These are phyloP conservation scores for Fusarium cicatricum DNA, from an alignment of 2,329 filamentous ascomycete species.

Conservation along the genomic window DNA sequence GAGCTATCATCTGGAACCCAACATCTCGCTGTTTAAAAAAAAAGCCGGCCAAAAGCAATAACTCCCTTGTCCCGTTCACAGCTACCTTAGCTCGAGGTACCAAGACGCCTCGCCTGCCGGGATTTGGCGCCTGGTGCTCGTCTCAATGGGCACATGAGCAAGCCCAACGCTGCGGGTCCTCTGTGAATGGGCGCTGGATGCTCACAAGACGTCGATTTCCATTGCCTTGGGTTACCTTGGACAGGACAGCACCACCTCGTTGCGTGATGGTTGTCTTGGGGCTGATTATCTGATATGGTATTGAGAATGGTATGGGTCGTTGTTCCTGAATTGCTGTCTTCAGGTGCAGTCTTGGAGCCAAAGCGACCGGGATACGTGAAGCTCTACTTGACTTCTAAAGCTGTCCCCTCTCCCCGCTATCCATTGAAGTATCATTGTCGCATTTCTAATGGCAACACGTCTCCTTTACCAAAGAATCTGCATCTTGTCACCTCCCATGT, in stretches of 20 bases:
- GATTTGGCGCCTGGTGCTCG: constrained; percentile 36
- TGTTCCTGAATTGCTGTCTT: background rate
- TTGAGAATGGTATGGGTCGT: background rate
- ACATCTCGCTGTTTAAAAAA: background rate
- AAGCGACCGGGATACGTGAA: too few species aligned
- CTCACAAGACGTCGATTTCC: constrained; percentile 35
- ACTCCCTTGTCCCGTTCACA: constrained; percentile 12
- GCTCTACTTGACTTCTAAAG: background rate
- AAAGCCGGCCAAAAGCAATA: background rate
- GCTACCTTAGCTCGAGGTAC: constrained; percentile 13
- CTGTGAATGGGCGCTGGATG: constrained; percentile 28
- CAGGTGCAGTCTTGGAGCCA: background rate
- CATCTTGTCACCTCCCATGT: constrained; percentile 22
- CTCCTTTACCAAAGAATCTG: constrained; percentile 17
- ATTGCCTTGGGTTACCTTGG: constrained; percentile 15
- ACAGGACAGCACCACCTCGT: background rate
- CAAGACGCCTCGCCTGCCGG: constrained; percentile 21
- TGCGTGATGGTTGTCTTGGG: background rate
- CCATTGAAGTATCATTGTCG: too few species aligned
- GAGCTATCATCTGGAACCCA: constrained; percentile 2
- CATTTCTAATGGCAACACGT: background rate
- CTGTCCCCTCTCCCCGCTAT: too few species aligned
- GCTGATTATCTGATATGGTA: too few species aligned
- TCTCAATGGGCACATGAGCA: constrained; percentile 59
- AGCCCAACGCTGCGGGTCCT: constrained; percentile 52